Percentiles rank a stretch among this genome's conserved stretches.
phyloP scores from a whole-genome alignment of 495 filamentous ascomycete species.

The Neurospora sp. region DNA sequence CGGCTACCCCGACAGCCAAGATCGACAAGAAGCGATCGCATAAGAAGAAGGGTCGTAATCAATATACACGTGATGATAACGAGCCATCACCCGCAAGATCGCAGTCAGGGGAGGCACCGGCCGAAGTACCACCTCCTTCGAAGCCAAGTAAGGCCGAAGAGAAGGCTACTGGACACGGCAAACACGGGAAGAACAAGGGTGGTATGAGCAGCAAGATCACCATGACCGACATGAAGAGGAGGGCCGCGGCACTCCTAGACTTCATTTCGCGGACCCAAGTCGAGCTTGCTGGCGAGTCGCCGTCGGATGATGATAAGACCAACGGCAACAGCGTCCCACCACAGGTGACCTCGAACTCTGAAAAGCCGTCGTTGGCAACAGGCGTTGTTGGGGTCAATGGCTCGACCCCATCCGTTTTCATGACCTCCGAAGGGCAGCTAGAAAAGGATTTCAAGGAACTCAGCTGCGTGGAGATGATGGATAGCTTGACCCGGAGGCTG shows the following conservation, averaged over 20 bases:
- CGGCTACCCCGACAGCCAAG: conserved; percentile 14
- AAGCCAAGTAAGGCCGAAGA: conserved; percentile 12
- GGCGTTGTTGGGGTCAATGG: not conserved
- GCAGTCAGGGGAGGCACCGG: conserved; percentile 47
- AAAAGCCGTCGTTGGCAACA: conserved; percentile 2
- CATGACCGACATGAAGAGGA: conserved; percentile 85
- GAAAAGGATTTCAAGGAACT: conserved; percentile 54
- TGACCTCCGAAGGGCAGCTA: conserved; percentile 2
- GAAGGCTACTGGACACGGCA: conserved; percentile 14
- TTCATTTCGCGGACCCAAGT: conserved; percentile 87
- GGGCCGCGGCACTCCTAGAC: conserved; percentile 72
- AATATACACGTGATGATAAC: conserved; percentile 71
- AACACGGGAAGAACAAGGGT: conserved; percentile 26
- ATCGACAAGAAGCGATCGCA: conserved; percentile 36
- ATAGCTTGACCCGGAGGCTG: conserved; percentile 60
- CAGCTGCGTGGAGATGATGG: conserved; percentile 73
- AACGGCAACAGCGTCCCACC: not conserved
- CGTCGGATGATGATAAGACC: conserved; percentile 14
- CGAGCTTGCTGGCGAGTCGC: conserved; percentile 60
- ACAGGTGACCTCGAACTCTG: not conserved
- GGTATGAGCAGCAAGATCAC: conserved; percentile 55
- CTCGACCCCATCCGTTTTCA: not conserved
- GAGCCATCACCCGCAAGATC: conserved; percentile 58
- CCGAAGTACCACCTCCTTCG: not conserved
- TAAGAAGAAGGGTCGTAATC: conserved; percentile 76